Base-by-base conservation (phyloP, 768 basidiomycete species). In the Tricholoma furcatifolium region DNA sequence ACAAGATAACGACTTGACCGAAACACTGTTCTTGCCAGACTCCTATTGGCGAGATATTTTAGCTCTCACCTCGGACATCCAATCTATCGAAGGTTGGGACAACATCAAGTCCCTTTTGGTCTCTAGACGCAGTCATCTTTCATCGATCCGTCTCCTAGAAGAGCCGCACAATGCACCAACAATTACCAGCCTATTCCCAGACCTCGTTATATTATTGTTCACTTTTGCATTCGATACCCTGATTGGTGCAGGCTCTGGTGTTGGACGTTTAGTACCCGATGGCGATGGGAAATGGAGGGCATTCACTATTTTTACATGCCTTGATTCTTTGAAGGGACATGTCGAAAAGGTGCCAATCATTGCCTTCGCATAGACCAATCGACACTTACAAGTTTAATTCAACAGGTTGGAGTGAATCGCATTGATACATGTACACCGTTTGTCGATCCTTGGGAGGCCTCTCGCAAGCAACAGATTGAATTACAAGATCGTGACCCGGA, bases 201-300 rank as follows among this genome's bases (percentile, higher is more conserved):
- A 55, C 41, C 47, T 59, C 20, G 14, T 39, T 18, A 32, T 55
- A 5, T 24, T 55, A 35, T 39, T 47, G 14, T 59, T 55, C 30
- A 23, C 57, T 7, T 82, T 85, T 59, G 67, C 66, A 4, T 85
- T 84, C 54, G 68, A 71, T n/a, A 75, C 72, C 11, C 73, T 57
- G 5, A 65, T 74, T 4, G 83, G 79, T 0, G 56, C 65, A 1
- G 78, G 72, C 1, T 70, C 69, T 3, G 80, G 78, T 6, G 62
- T 85, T 44, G 67, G 67, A 20, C 75, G 80, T n/a, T 64, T 85
- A n/a, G 75, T 83, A 2, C 81, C 77, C 0, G 68, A 71, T 6
- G 59, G 70, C 3, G 63, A 63, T 11, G 63, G 67, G 1, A 65
- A 65, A 23, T 86, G 84, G 84, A 77, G 74, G 57, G 82, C 81